Percentiles rank a stretch among this genome's conserved stretches.
phyloP scores from a whole-genome alignment of 176 grass and related monocot species.

The Phoenix dactylifera region DNA sequence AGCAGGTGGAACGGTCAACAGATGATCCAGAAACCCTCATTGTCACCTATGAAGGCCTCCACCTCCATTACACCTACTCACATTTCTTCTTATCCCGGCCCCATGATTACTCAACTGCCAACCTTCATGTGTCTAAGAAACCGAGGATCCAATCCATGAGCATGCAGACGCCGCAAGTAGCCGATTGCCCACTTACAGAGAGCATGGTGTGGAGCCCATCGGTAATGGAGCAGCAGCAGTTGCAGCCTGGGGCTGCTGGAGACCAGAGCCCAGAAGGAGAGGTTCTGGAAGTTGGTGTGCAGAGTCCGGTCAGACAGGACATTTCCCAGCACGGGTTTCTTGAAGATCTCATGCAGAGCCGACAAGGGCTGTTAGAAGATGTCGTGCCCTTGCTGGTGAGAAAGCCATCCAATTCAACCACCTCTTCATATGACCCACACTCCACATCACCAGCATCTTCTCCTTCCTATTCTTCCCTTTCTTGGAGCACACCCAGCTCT shows the following conservation, averaged over 20 bases:
- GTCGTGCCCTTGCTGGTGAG: constrained; percentile 8
- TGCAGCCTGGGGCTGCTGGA: neutral
- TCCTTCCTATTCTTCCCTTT: constrained; percentile 1
- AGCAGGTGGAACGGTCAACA: constrained; percentile 14
- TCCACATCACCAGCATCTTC: neutral
- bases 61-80: constrained; percentile 13
- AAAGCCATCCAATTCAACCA: constrained; percentile 2
- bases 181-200: neutral
- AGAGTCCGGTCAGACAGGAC: neutral
- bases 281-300: too few relatives aligned
- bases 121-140: constrained; percentile 2
- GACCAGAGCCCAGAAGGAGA: too few relatives aligned
- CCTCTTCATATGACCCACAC: neutral
- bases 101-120: neutral
- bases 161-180: too few relatives aligned
- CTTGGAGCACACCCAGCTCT: neutral
- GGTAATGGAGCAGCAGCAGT: neutral
- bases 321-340: neutral
- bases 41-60: constrained; percentile 18
- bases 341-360: neutral
- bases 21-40: constrained; percentile 9
- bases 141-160: neutral
- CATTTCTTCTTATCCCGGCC: constrained; percentile 1
- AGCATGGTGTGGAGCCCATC: neutral
- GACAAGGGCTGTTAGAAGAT: constrained; percentile 9